Base-by-base conservation (phyloP, 148 eudicot species). In the Selenicereus undatus region DNA sequence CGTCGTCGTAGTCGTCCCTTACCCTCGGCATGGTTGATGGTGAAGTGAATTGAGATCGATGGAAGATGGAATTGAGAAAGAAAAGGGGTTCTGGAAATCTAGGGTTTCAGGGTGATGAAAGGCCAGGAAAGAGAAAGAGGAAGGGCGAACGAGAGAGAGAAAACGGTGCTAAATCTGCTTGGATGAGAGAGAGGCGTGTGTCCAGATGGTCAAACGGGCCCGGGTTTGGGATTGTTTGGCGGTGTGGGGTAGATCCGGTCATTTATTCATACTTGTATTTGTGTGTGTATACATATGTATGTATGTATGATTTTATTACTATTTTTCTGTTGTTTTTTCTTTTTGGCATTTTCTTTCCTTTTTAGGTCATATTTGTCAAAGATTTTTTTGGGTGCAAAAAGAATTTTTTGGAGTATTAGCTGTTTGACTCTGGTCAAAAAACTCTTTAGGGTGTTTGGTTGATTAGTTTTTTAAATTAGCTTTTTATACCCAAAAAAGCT, bases 1-100 rank as follows among this genome's bases (percentile, higher is more conserved):
- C 91, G 3, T 88, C 93, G 39, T 80, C 89, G 48, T 90, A 88
- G n/a, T 84, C 87, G 26, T 80, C 82, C 51, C 62, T 80, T 12
- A 45, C 48, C 51, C 80, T 48, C 7, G 83, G 78, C 83, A 81
- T 81, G 83, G 29, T 64, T 64, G 62, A 22, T 35, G 32, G 54
- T 79, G 74, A 69, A 69, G 75, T 5, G 76, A 48, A 11, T 74
- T 8, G 62, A 80, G 78, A 80, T 60, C 82, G 48, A 43, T 11
- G 73, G 51, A 62, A 73, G 30, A 56, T 24, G 30, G 75, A 73
- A 73, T 22, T 73, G 54, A 12, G 13, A 16, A 18, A 56, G 6
- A 0, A 17, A 52, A 16, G 22, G 30, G 32, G 6, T 43, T 73
- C 7, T 12, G 77, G 62, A 45, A 51, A 50, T 75, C 64, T 75